phyloP scores from a whole-genome alignment of 1,284 basidiomycete genomes.

The Cystobasidium pallidum region DNA sequence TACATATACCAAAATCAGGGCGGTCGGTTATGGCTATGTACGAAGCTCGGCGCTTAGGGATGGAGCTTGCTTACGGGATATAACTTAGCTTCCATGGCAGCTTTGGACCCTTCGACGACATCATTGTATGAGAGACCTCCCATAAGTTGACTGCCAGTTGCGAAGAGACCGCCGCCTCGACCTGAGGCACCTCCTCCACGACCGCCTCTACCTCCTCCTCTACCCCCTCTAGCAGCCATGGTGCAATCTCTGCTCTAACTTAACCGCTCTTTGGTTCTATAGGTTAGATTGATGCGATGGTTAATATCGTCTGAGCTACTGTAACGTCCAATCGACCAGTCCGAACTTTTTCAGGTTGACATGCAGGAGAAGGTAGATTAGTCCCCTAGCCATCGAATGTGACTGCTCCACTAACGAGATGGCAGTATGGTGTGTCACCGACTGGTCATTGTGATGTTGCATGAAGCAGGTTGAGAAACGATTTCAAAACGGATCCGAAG shows the following conservation, averaged over 20 bases:
- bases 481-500: too few species aligned
- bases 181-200: conserved; percentile 36
- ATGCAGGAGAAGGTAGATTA: too few species aligned
- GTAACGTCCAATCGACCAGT: not conserved
- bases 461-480: too few species aligned
- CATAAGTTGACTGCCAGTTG: conserved; percentile 36
- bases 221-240: conserved; percentile 31
- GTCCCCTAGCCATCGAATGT: not conserved
- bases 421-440: not conserved
- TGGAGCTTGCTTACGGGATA: conserved; percentile 16
- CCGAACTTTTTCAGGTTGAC: conserved; percentile 10
- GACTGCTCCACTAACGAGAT: not conserved
- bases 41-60: not conserved
- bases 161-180: conserved; percentile 37
- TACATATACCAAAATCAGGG: not conserved
- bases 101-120: conserved; percentile 21
- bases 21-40: not conserved
- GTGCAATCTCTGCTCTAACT: not conserved
- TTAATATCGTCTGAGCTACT: not conserved
- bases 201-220: conserved; percentile 35
- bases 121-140: conserved; percentile 39
- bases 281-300: not conserved
- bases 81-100: conserved; percentile 22
- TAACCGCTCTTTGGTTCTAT: not conserved
- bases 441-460: not conserved